Percentiles rank a stretch among this genome's conserved stretches.
These are phyloP conservation scores for Clonostachys rhizophaga DNA, from an alignment of 2,329 filamentous ascomycete species.

Conservation along the genomic window DNA sequence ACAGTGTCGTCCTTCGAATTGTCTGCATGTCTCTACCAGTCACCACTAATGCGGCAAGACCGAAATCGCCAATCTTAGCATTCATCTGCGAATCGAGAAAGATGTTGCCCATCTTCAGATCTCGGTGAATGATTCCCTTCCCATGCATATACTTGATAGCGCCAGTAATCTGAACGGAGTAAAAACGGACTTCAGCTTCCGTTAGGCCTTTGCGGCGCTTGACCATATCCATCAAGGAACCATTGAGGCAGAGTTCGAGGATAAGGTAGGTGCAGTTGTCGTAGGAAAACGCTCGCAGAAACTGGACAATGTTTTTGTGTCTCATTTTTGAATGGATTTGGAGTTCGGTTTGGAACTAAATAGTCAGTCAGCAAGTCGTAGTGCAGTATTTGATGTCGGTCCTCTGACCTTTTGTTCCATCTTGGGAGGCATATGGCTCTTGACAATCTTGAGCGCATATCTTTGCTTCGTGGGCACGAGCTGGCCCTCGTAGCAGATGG, in stretches of 20 bases:
- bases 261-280: slow-evolving; percentile 88
- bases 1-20: slow-evolving; percentile 84
- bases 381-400: neutral
- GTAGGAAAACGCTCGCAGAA: slow-evolving; percentile 90
- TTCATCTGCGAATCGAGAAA: slow-evolving; percentile 96
- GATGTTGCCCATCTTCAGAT: slow-evolving; percentile 97
- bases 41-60: slow-evolving; percentile 84
- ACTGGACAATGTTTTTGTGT: slow-evolving; percentile 93
- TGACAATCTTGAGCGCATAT: slow-evolving; percentile 78
- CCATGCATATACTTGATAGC: slow-evolving; percentile 98
- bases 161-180: slow-evolving; percentile 90
- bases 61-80: slow-evolving; percentile 96
- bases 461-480: slow-evolving; percentile 61
- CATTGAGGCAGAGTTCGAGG: slow-evolving; percentile 90
- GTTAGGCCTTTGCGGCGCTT: slow-evolving; percentile 87
- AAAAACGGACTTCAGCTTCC: slow-evolving; percentile 89
- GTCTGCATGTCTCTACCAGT: slow-evolving; percentile 87
- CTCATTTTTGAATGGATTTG: slow-evolving; percentile 98
- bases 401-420: slow-evolving; percentile 73
- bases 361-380: slow-evolving; percentile 7
- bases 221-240: slow-evolving; percentile 96
- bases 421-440: slow-evolving; percentile 75
- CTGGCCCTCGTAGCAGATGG: slow-evolving; percentile 73
- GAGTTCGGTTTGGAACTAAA: slow-evolving; percentile 72
- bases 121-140: slow-evolving; percentile 92